Evolutionary conservation across 2,329 filamentous ascomycete species (phyloP), one percentile per base, ranked within the genome.

Genomic region (Helminthosporium solani): DNA sequence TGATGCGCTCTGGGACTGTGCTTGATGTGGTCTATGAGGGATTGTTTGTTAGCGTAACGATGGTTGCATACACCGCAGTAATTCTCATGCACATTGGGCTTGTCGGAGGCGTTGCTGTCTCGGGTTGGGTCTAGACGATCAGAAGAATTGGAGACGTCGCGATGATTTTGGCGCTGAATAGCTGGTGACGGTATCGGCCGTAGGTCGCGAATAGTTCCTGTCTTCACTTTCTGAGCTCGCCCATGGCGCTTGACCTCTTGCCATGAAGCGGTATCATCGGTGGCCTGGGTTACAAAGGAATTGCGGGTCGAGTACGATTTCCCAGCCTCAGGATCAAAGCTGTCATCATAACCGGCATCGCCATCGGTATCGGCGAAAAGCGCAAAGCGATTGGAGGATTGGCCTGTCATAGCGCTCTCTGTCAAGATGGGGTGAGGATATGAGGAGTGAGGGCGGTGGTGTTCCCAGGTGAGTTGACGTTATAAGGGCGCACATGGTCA

Each of bases 41-140:
- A 43, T 1, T 42, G 16, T 46, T 65, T 67, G 40, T 25, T 63
- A 2, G 49, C 27, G 16, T 66, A 60, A 33, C 51, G 56, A 19
- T 49, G 25, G 2, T 49, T 54, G 52, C 66, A 68, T 7, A 66
- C 58, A 19, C 64, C 66, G 33, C 66, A 68, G 61, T 61, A 68
- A 30, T 66, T 62, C 49, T 64, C 59, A 31, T 56, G 16, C 21
- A n/a, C 11, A 19, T 46, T n/a, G 47, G 27, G 63, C 57, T 30
- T 47, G 34, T 2, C 21, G 19, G 36, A 54, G 60, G 21, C 53
- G 27, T 38, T 47, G 6, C 36, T 45, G 15, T 40, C 42, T 3
- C 44, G 41, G 0, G 53, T 56, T 1, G 50, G 47, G 5, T 16
- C n/a, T n/a, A n/a, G n/a, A n/a, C n/a, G n/a, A n/a, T n/a, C n/a